Percentiles rank a stretch among this genome's conserved stretches.
phyloP scores from a whole-genome alignment of 2,329 filamentous ascomycete genomes.

The Harringtonia aguacate region DNA sequence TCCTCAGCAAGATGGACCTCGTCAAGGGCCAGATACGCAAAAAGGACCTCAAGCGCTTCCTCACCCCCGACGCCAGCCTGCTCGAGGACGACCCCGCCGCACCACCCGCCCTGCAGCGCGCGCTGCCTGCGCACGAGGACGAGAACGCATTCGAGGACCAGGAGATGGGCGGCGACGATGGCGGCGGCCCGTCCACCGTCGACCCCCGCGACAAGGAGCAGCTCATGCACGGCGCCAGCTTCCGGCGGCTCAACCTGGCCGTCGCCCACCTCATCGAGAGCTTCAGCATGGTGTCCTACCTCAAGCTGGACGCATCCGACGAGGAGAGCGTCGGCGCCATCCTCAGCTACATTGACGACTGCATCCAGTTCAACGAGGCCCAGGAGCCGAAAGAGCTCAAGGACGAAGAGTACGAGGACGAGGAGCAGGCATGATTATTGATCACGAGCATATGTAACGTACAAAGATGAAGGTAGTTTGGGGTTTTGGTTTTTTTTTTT shows the following conservation, averaged over 20 bases:
- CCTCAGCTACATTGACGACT: slow-evolving; percentile 87
- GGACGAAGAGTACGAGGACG: slow-evolving; percentile 46
- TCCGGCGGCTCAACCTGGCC: slow-evolving; percentile 73
- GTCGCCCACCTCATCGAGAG: slow-evolving; percentile 90
- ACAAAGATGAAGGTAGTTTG: background rate
- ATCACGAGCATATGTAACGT: too few relatives aligned
- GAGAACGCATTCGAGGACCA: background rate
- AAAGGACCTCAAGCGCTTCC: slow-evolving; percentile 79
- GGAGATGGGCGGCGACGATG: background rate
- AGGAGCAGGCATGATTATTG: slow-evolving; percentile 3
- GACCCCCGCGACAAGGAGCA: slow-evolving; percentile 57
- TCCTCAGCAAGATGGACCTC: slow-evolving; percentile 96
- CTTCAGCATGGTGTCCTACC: slow-evolving; percentile 95
- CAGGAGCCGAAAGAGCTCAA: slow-evolving; percentile 81
- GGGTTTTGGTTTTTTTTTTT: background rate
- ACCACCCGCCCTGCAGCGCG: too few relatives aligned
- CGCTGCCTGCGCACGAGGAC: too few relatives aligned
- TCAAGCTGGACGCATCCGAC: slow-evolving; percentile 79
- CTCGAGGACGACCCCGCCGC: slow-evolving; percentile 69
- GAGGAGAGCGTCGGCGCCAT: slow-evolving; percentile 83
- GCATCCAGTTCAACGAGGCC: slow-evolving; percentile 85
- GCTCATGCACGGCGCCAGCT: slow-evolving; percentile 72
- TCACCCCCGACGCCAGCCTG: slow-evolving; percentile 74
- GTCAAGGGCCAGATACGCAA: slow-evolving; percentile 82
- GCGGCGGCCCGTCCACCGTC: slow-evolving; percentile 23